Conservation (phyloP, 2,329 filamentous ascomycete species). For the Coniosporium tulheliwenetii region DNA sequence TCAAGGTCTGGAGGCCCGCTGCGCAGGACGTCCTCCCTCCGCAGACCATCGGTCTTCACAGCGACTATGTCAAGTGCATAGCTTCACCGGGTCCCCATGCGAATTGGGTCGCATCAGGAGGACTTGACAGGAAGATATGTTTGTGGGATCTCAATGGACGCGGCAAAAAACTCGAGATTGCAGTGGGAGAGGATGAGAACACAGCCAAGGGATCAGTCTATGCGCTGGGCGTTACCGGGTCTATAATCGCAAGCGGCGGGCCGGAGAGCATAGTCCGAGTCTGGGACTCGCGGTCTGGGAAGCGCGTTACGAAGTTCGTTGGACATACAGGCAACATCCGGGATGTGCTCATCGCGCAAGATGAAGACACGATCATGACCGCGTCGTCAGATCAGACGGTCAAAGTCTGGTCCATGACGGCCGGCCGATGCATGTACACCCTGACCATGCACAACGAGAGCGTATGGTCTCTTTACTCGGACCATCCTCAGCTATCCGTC, state of each 20-base stretch:
- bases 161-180: conserved; percentile 75
- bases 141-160: conserved; percentile 86
- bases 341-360: conserved; percentile 75
- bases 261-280: conserved; percentile 86
- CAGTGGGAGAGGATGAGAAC: conserved; percentile 68
- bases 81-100: conserved; percentile 56
- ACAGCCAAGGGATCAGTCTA: conserved; percentile 91
- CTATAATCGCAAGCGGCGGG: conserved; percentile 77
- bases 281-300: conserved; percentile 80
- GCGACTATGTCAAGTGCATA: conserved; percentile 91
- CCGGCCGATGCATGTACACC: conserved; percentile 92
- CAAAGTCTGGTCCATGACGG: conserved; percentile 94
- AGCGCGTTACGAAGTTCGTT: conserved; percentile 88
- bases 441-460: conserved; percentile 98
- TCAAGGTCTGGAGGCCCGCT: conserved; percentile 78
- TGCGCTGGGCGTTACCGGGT: conserved; percentile 64
- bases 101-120: conserved; percentile 87
- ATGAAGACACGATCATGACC: conserved; percentile 82
- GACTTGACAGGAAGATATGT: conserved; percentile 79
- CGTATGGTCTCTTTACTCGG: conserved; percentile 89
- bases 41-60: conserved; percentile 76
- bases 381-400: conserved; percentile 93
- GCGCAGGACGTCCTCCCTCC: conserved; percentile 49
- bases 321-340: conserved; percentile 92
- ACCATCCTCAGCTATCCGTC: conserved; percentile 67